A percentile compares a stretch with the other conserved stretches of the same genome.
phyloP scores from a whole-genome alignment of 768 basidiomycete genomes.

The Tremella fuciformis region DNA sequence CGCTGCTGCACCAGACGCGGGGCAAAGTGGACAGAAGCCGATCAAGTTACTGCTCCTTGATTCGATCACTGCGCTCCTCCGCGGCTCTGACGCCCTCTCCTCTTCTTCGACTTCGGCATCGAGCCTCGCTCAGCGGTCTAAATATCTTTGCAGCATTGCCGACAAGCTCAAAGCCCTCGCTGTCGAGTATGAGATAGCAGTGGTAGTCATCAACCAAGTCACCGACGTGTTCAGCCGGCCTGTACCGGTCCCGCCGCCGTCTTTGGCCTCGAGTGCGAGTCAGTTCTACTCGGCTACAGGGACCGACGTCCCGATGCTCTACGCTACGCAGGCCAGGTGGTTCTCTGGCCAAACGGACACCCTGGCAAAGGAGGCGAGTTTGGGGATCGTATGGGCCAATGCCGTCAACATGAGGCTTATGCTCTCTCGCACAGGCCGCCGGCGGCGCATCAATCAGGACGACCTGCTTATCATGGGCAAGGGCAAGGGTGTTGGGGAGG shows the following conservation, averaged over 20 bases:
- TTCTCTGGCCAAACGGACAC: conserved; percentile 68
- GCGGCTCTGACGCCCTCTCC: conserved; percentile 59
- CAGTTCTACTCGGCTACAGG: conserved; percentile 16
- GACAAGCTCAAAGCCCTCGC: conserved; percentile 70
- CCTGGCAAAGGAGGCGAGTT: conserved; percentile 69
- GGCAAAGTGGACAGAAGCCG: conserved; percentile 51
- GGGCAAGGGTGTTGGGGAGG: conserved; percentile 44
- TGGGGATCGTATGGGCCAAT: conserved; percentile 93
- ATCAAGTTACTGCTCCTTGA: conserved; percentile 81
- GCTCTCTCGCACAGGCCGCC: conserved; percentile 71
- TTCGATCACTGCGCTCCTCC: conserved; percentile 80
- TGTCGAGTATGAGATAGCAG: conserved; percentile 61
- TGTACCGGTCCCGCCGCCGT: not conserved
- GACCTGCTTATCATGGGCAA: conserved; percentile 28
- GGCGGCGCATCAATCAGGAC: conserved; percentile 57
- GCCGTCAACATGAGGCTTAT: conserved; percentile 82
- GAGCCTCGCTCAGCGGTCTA: conserved; percentile 70
- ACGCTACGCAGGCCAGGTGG: conserved; percentile 71
- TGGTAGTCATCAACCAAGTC: conserved; percentile 87
- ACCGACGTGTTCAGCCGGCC: conserved; percentile 64
- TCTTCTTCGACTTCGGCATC: conserved; percentile 53
- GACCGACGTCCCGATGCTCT: conserved; percentile 55
- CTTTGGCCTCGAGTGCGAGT: not conserved
- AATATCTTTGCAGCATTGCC: conserved; percentile 66
- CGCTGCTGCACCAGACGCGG: not conserved